Conservation (phyloP, 2,329 filamentous ascomycete genomes). For the Cryphonectria naterciae region DNA sequence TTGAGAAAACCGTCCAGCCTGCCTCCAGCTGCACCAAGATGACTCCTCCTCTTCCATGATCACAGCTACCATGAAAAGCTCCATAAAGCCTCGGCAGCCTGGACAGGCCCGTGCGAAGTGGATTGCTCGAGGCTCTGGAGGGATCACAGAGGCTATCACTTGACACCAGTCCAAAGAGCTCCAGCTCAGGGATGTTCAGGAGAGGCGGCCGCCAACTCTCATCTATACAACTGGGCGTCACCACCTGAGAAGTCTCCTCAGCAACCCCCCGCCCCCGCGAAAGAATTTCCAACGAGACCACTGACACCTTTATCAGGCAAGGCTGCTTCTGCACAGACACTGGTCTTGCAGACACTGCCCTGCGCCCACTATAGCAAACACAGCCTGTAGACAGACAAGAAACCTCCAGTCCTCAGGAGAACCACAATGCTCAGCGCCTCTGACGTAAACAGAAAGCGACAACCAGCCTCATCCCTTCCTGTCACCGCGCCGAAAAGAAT, state of each 20-base stretch:
- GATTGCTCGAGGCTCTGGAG: background rate
- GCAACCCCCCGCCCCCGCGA: background rate
- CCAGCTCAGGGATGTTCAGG: background rate
- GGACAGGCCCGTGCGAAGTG: background rate
- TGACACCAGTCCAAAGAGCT: background rate
- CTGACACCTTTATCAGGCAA: background rate
- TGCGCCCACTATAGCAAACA: background rate
- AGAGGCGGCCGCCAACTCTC: background rate
- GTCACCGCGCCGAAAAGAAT: background rate
- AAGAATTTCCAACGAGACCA: background rate
- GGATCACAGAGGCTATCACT: background rate
- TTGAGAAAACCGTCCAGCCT: too few species aligned
- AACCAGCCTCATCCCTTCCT: background rate
- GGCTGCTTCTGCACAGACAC: background rate
- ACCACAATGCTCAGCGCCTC: background rate
- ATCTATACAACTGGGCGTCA: background rate
- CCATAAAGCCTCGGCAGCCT: background rate
- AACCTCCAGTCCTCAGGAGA: background rate
- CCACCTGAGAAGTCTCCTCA: background rate
- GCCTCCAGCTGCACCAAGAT: too few species aligned
- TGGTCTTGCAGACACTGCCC: background rate
- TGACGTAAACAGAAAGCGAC: background rate
- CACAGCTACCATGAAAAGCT: background rate
- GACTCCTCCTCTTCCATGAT: too few species aligned
- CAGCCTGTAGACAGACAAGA: background rate